These are phyloP conservation scores for Aspergillus sclerotiicarbonarius DNA, from an alignment of 495 filamentous ascomycete species.

Conservation along the genomic window DNA sequence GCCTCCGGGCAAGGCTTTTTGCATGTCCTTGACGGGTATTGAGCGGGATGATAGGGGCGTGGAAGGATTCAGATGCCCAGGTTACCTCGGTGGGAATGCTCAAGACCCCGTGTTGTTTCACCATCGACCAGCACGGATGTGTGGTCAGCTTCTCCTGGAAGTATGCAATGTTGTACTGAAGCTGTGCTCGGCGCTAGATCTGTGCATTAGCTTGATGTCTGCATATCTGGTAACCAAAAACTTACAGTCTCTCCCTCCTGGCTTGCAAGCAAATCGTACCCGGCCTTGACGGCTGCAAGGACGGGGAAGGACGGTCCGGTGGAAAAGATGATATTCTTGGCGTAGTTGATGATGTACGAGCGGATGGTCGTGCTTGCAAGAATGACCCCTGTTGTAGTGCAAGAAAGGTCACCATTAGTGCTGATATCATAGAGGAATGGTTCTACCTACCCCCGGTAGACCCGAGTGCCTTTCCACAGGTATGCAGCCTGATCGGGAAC, in stretches of 20 bases:
- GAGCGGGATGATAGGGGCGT: background rate
- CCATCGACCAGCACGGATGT: too few relatives aligned
- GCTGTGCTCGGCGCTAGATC: background rate
- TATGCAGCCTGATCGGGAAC: slow-evolving; percentile 59
- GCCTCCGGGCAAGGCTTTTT: background rate
- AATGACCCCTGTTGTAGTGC: background rate
- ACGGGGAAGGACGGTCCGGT: background rate
- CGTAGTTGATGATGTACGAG: slow-evolving; percentile 3
- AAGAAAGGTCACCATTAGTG: background rate
- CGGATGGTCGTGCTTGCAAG: background rate
- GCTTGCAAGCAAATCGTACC: slow-evolving; percentile 2
- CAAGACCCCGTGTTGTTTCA: too few relatives aligned
- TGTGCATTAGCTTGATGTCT: too few relatives aligned
- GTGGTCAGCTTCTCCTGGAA: too few relatives aligned
- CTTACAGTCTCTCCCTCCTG: slow-evolving; percentile 5
- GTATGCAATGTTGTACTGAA: background rate
- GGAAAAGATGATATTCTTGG: background rate
- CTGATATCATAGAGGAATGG: background rate
- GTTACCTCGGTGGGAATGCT: too few relatives aligned
- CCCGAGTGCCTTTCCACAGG: slow-evolving; percentile 64
- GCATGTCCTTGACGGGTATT: background rate
- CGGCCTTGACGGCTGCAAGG: slow-evolving; percentile 1
- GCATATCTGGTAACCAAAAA: too few relatives aligned
- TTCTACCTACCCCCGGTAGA: slow-evolving; percentile 63
- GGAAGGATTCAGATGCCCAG: background rate